A percentile compares a stretch with the other conserved stretches of the same genome.
Evolutionary conservation across 192 early-diverging fungal genomes (phyloP).

Genomic region (Coemansia sp.): DNA sequence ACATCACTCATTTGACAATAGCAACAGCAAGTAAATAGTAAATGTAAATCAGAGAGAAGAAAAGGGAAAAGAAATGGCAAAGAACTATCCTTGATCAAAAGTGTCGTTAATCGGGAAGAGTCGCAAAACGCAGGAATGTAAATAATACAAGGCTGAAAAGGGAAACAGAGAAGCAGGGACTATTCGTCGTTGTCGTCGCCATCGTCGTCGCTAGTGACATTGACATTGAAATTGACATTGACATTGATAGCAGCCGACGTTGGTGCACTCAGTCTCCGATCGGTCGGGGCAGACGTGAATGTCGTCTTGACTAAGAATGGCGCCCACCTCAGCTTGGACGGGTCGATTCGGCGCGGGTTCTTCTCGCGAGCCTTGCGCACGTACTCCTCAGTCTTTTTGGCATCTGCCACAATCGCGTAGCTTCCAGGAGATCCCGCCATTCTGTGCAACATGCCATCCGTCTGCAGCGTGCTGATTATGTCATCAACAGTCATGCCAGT

Average conservation of each 20-base stretch:
- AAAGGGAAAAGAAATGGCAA: background rate
- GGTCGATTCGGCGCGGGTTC: constrained; percentile 55
- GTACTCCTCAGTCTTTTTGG: constrained; percentile 45
- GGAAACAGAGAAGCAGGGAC: background rate
- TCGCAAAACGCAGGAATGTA: background rate
- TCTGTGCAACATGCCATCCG: constrained; percentile 46
- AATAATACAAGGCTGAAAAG: background rate
- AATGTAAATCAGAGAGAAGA: background rate
- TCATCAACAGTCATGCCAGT: constrained; percentile 83
- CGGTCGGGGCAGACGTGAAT: background rate
- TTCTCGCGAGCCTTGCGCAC: constrained; percentile 49
- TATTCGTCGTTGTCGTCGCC: background rate
- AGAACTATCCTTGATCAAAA: too few species aligned
- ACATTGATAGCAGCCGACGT: background rate
- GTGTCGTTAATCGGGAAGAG: background rate
- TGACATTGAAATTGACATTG: too few species aligned
- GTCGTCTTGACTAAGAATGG: constrained; percentile 59
- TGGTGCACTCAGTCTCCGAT: background rate
- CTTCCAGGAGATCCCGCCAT: constrained; percentile 6
- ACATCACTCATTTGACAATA: constrained; percentile 9
- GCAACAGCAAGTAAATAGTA: background rate
- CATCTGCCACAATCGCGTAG: constrained; percentile 56
- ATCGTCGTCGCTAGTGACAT: constrained; percentile 4
- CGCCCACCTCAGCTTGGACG: constrained; percentile 66
- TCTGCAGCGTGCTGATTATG: constrained; percentile 73